Evolutionary conservation across 164 flowering plant species (phyloP).

Genomic region (Magnolia officinalis): DNA sequence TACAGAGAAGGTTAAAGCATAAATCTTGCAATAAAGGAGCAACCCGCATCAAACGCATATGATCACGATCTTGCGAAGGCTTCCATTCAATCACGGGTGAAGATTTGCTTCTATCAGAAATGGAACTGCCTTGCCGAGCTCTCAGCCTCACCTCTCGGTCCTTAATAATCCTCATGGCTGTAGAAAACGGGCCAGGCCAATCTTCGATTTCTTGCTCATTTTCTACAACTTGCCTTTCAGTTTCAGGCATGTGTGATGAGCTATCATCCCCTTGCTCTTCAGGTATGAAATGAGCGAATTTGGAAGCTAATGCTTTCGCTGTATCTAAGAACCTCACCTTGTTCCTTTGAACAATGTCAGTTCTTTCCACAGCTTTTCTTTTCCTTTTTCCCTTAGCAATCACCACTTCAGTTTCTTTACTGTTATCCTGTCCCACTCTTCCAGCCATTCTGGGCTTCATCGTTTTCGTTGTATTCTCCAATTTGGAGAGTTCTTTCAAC

Average conservation of each 20-base stretch:
- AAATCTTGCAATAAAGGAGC: slow-evolving; percentile 58
- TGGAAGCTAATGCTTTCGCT: slow-evolving; percentile 45
- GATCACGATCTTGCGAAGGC: slow-evolving; percentile 29
- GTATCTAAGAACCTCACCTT: slow-evolving; percentile 28
- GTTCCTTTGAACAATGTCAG: background rate
- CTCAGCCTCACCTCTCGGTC: slow-evolving; percentile 38
- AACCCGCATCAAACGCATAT: slow-evolving; percentile 2
- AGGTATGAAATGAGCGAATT: slow-evolving; percentile 47
- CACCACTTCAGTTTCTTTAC: background rate
- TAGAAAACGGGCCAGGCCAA: slow-evolving; percentile 97
- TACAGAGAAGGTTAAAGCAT: slow-evolving; percentile 42
- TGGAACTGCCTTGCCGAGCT: slow-evolving; percentile 7
- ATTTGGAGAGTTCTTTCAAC: background rate
- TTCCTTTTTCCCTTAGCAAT: background rate
- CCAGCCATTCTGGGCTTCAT: background rate
- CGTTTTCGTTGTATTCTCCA: no score
- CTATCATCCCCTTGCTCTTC: slow-evolving; percentile 24
- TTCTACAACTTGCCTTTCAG: slow-evolving; percentile 20
- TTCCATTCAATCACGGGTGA: slow-evolving; percentile 39
- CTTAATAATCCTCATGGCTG: slow-evolving; percentile 73
- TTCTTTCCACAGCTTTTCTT: background rate
- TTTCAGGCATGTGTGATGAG: slow-evolving; percentile 13
- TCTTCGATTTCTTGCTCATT: slow-evolving; percentile 40
- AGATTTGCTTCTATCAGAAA: slow-evolving; percentile 6
- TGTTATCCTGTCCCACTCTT: background rate